phyloP scores from a whole-genome alignment of 768 basidiomycete genomes.

The Collybiopsis confluens region DNA sequence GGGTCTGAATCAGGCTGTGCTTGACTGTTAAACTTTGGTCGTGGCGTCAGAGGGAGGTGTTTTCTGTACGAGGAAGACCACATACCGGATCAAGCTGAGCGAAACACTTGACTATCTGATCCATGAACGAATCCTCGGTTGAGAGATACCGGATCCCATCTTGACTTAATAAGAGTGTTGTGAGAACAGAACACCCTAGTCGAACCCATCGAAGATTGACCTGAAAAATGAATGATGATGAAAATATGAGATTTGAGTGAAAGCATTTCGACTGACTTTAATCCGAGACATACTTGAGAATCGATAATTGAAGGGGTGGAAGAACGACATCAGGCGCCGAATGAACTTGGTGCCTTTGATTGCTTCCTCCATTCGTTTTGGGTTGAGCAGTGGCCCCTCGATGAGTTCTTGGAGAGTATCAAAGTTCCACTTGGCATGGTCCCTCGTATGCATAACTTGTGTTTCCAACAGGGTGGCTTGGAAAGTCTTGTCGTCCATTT shows the following conservation, averaged over 20 bases:
- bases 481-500: slow-evolving; percentile 94
- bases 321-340: slow-evolving; percentile 88
- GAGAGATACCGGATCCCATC: slow-evolving; percentile 83
- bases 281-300: slow-evolving; percentile 79
- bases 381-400: slow-evolving; percentile 88
- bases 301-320: slow-evolving; percentile 83
- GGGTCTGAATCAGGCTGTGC: slow-evolving; percentile 60
- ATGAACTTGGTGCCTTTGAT: slow-evolving; percentile 88
- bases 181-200: slow-evolving; percentile 77
- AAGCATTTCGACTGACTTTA: slow-evolving; percentile 35
- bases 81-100: slow-evolving; percentile 89
- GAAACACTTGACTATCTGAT: slow-evolving; percentile 82
- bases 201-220: slow-evolving; percentile 80
- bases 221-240: slow-evolving; percentile 33
- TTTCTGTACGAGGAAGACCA: not conserved
- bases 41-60: not conserved
- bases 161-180: slow-evolving; percentile 74
- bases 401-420: slow-evolving; percentile 84
- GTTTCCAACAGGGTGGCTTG: slow-evolving; percentile 82
- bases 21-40: slow-evolving; percentile 59
- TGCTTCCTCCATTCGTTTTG: slow-evolving; percentile 91
- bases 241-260: not conserved
- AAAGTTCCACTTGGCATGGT: slow-evolving; percentile 89
- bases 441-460: slow-evolving; percentile 84
- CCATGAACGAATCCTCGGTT: slow-evolving; percentile 79